Evolutionary conservation across 805 yeast species (phyloP).

Genomic region (Starmerella tilneyi): DNA sequence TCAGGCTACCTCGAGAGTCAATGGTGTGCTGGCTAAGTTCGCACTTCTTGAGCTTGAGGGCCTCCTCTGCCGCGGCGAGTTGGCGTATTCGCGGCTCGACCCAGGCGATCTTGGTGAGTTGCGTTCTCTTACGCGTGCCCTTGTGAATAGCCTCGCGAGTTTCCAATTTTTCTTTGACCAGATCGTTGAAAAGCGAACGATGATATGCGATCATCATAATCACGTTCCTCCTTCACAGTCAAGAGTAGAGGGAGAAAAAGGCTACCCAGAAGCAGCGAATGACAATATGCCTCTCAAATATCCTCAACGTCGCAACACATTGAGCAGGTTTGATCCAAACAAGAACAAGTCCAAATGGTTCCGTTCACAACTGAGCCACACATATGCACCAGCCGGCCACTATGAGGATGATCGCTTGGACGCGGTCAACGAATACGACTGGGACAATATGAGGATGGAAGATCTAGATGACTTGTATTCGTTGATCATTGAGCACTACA

Average conservation of each 20-base stretch:
- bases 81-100: constrained; percentile 25
- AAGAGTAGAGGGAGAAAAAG: background rate
- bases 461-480: constrained; percentile 13
- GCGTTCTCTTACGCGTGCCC: constrained; percentile 15
- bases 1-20: background rate
- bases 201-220: background rate
- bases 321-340: background rate
- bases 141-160: constrained; percentile 14
- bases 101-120: constrained; percentile 25
- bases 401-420: constrained; percentile 6
- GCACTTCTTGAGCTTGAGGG: constrained; percentile 17
- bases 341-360: background rate
- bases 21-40: constrained; percentile 8
- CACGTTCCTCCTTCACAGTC: background rate
- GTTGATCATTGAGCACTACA: constrained; percentile 14
- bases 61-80: constrained; percentile 17
- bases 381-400: constrained; percentile 12
- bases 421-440: background rate
- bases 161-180: constrained; percentile 20
- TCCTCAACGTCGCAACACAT: background rate
- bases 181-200: constrained; percentile 1
- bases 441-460: constrained; percentile 7
- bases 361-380: background rate
- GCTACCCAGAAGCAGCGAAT: too few species aligned
- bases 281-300: too few species aligned